These are phyloP conservation scores for Zoysia japonica DNA, from an alignment of 176 grass and related monocot genomes.

Conservation along the genomic window DNA sequence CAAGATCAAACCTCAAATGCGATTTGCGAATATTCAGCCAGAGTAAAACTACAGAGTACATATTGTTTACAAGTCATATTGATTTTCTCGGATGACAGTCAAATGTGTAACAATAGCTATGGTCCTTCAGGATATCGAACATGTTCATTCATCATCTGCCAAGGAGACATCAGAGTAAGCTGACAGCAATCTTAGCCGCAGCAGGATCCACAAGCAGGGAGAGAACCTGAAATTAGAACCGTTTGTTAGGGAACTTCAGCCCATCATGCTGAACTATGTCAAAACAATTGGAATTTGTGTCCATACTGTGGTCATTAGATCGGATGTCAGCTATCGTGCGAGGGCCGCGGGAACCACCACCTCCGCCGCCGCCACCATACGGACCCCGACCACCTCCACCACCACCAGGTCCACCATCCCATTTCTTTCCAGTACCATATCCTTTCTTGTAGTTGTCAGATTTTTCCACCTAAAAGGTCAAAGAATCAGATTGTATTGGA, in stretches of 20 bases:
- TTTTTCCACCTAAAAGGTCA: constrained; percentile 67
- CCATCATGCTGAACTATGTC: not conserved
- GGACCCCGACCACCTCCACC: constrained; percentile 76
- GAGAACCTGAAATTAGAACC: constrained; percentile 65
- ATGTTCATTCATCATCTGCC: constrained; percentile 11
- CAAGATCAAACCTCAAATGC: not conserved
- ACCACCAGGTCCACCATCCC: constrained; percentile 94
- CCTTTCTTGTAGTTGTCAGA: constrained; percentile 80
- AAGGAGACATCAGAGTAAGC: constrained; percentile 1
- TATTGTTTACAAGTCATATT: constrained; percentile 16
- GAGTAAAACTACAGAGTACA: constrained; percentile 15
- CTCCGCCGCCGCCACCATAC: constrained; percentile 58
- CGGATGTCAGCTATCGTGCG: constrained; percentile 70
- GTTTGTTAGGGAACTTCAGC: constrained; percentile 14
- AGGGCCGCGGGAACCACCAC: constrained; percentile 59
- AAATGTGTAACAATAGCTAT: constrained; percentile 5
- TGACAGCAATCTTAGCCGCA: constrained; percentile 50
- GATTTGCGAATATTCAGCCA: not conserved
- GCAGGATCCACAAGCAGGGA: constrained; percentile 97
- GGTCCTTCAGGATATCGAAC: not conserved
- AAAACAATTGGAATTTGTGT: not conserved
- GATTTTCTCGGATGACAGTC: constrained; percentile 5
- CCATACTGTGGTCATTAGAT: constrained; percentile 82
- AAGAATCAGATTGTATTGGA: not conserved
- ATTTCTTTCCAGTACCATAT: constrained; percentile 81